Conservation (phyloP, 768 basidiomycete species). For the Agrocybe pediades region DNA sequence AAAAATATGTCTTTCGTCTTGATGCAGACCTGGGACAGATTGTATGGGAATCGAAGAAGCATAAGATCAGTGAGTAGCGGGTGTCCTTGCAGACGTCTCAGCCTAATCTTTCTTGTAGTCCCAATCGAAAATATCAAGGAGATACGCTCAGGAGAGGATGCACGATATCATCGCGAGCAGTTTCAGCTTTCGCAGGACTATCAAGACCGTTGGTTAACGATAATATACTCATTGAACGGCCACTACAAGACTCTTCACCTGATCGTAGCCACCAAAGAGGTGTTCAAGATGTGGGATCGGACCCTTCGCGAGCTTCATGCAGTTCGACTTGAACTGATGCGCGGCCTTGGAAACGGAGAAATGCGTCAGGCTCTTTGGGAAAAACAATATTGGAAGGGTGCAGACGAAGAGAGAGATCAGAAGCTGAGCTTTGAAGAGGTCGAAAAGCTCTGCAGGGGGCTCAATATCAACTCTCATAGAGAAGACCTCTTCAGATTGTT, state of each 20-base stretch:
- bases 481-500: slow-evolving; percentile 65
- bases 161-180: slow-evolving; percentile 74
- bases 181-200: slow-evolving; percentile 68
- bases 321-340: slow-evolving; percentile 76
- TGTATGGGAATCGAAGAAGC: slow-evolving; percentile 73
- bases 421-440: slow-evolving; percentile 75
- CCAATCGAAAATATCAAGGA: slow-evolving; percentile 90
- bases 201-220: slow-evolving; percentile 83
- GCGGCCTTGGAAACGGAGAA: slow-evolving; percentile 67
- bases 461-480: slow-evolving; percentile 66
- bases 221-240: slow-evolving; percentile 80
- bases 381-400: slow-evolving; percentile 81
- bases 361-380: slow-evolving; percentile 80
- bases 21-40: slow-evolving; percentile 84
- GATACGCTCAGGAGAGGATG: slow-evolving; percentile 75
- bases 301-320: slow-evolving; percentile 69
- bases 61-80: slow-evolving; percentile 61
- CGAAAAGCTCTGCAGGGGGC: slow-evolving; percentile 66
- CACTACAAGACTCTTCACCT: slow-evolving; percentile 87
- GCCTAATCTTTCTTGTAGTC: slow-evolving; percentile 61
- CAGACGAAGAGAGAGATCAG: slow-evolving; percentile 62
- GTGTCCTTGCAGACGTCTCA: no score
- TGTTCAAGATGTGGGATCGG: slow-evolving; percentile 56
- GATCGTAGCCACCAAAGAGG: slow-evolving; percentile 63
- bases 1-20: slow-evolving; percentile 67